These are phyloP conservation scores for Crithidia bombi DNA, from an alignment of 208 protist genomes.

Conservation along the genomic window DNA sequence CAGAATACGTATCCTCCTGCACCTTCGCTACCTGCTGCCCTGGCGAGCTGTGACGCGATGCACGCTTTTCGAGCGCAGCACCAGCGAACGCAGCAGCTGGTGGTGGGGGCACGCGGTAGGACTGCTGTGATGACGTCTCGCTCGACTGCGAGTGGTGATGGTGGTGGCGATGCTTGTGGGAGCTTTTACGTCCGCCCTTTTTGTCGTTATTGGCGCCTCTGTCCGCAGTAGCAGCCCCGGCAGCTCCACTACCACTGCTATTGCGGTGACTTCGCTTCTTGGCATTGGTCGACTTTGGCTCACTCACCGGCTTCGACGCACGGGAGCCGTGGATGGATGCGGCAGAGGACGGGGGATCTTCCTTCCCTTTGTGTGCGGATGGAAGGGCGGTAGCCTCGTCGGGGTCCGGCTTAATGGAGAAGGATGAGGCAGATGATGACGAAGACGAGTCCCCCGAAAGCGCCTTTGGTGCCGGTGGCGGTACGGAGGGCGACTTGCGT, in stretches of 20 bases:
- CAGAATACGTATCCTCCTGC: not conserved
- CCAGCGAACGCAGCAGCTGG: not conserved
- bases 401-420: slow-evolving; percentile 37
- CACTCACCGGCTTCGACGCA: slow-evolving; percentile 1
- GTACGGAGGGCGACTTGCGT: not conserved
- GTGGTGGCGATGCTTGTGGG: slow-evolving; percentile 9
- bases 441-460: not conserved
- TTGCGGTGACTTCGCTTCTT: slow-evolving; percentile 17
- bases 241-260: not conserved
- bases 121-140: slow-evolving; percentile 25
- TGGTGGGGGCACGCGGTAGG: not conserved
- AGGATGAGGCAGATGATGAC: slow-evolving; percentile 16
- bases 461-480: slow-evolving; percentile 2
- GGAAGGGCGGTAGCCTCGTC: slow-evolving; percentile 38
- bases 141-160: slow-evolving; percentile 17
- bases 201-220: not conserved
- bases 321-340: slow-evolving; percentile 22
- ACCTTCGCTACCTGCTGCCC: not conserved
- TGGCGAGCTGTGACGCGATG: slow-evolving; percentile 16
- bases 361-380: not conserved
- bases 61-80: slow-evolving; percentile 11
- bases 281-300: slow-evolving; percentile 9
- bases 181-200: slow-evolving; percentile 5
- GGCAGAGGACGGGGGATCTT: slow-evolving; percentile 5
- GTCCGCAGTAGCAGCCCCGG: not conserved